Base-by-base conservation (phyloP, 1,139 yeast species). In the Suhomyces bokatorum region DNA sequence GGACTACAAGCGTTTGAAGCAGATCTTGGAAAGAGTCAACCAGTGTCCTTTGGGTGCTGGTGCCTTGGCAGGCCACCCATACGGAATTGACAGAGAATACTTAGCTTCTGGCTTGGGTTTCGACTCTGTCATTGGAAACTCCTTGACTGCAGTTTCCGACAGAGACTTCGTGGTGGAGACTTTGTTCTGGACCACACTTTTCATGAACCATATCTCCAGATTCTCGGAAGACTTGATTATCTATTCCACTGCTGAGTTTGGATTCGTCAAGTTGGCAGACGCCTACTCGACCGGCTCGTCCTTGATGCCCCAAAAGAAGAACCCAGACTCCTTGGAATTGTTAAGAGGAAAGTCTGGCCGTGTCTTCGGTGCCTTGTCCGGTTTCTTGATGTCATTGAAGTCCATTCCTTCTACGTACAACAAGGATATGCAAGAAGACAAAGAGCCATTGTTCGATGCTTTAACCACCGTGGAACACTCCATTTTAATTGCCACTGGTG, bases 241-340 rank as follows among this genome's bases (percentile, higher is more conserved):
- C 57, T 93, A 93, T 69, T 93, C 98, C 4, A 88, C 97, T 35
- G 98, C 96, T 26, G 99, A 93, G 70, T 93, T 93, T 73, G 97
- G 97, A 2, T 93, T 95, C 64, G 76, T 93, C 54, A 83, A 88
- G 65, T 78, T 91, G 47, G 95, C 97, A 11, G 99, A 93, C 65
- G 99, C 99, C 27, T 93, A 93, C 70, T 93, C 99, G 2, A 93
- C 99, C 10, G 99, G 99, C 9, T 89, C 97, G 6, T 89, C 97
- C 35, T 78, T 93, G 63, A 93, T 93, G 99, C 99, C 99, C 22
- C 99, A 95, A 69, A 93, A 93, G 82, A 95, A 93, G 70, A 93
- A 93, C 70, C 97, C 99, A 3, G 99, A 93, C 64, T 87, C 97
- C 32, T 76, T 93, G 55, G 99, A 93, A 71, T 76, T 93, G 52